Evolutionary conservation across 805 yeast species (phyloP), one percentile per base, ranked within the genome.

Genomic region (Wickerhamomyces bovis): DNA sequence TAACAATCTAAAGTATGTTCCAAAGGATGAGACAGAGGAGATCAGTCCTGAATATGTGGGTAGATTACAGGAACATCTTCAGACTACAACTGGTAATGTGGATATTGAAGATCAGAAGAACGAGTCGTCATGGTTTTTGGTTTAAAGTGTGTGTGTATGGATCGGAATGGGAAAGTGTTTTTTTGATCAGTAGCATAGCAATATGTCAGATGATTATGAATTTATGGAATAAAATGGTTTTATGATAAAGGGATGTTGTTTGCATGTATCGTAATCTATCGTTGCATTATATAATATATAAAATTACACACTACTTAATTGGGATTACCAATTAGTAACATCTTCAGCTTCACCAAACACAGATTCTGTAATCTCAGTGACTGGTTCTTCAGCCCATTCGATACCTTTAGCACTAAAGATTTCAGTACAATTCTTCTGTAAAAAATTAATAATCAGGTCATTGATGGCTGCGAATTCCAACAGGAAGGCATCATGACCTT

Each of bases 401-500:
- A 68, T 57, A 40, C 61, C 67, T 21, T 73, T 66, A 3, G 70
- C 65, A 11, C 64, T 70, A 73, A 80, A 82, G 49, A 83, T 71
- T 25, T 81, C 85, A 2, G 81, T 74, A 45, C 83, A 67, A 46
- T 81, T 71, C 38, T 69, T 65, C 21, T 66, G 67, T 58, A 92
- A 72, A 65, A 92, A 94, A 3, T 77, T 77, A 39, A 77, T 66
- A 44, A 95, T 80, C 53, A 83, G 71, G 33, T 76, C 71, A 63
- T 94, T 87, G 47, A 94, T 89, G 44, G 81, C 79, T 43, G 80
- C 83, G 64, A 94, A 94, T 65, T 94, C 99, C 42, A 94, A 72
- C 50, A 94, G 68, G 61, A 94, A 94, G 2, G 98, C 99, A 69
- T 94, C 99, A 61, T 94, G 99, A 16, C 99, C 99, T 57, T 94